phyloP scores from a whole-genome alignment of 495 filamentous ascomycete species.

The Sphaerosporella brunnea region DNA sequence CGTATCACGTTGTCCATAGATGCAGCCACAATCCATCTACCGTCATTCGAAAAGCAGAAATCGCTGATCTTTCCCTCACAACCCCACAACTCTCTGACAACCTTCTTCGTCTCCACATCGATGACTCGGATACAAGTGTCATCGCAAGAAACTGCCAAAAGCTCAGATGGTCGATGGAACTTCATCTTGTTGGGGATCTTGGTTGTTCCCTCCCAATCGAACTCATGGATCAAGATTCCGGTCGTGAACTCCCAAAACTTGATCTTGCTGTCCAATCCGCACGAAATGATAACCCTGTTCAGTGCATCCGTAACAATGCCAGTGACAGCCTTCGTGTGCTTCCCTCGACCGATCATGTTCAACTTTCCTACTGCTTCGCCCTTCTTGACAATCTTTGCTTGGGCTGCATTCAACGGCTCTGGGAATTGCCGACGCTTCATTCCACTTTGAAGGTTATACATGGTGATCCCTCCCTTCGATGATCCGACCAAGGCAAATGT shows the following conservation, averaged over 20 bases:
- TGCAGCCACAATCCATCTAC: conserved; percentile 80
- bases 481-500: conserved; percentile 90
- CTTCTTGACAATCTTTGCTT: conserved; percentile 38
- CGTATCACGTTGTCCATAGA: conserved; percentile 67
- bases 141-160: conserved; percentile 78
- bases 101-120: conserved; percentile 73
- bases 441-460: conserved; percentile 95
- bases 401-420: conserved; percentile 43
- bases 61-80: conserved; percentile 65
- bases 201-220: conserved; percentile 73
- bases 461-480: conserved; percentile 59
- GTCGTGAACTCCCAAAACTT: conserved; percentile 95
- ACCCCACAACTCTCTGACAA: conserved; percentile 86
- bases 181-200: conserved; percentile 53
- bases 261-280: conserved; percentile 76
- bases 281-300: conserved; percentile 67
- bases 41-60: conserved; percentile 82
- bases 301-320: conserved; percentile 70
- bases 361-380: conserved; percentile 28
- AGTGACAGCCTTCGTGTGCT: conserved; percentile 66
- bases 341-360: conserved; percentile 35
- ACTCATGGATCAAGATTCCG: conserved; percentile 57
- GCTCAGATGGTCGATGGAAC: conserved; percentile 62
- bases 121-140: conserved; percentile 76
- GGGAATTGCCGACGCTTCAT: conserved; percentile 72